phyloP scores from a whole-genome alignment of 768 basidiomycete genomes.

The Cytidiella melzeri region DNA sequence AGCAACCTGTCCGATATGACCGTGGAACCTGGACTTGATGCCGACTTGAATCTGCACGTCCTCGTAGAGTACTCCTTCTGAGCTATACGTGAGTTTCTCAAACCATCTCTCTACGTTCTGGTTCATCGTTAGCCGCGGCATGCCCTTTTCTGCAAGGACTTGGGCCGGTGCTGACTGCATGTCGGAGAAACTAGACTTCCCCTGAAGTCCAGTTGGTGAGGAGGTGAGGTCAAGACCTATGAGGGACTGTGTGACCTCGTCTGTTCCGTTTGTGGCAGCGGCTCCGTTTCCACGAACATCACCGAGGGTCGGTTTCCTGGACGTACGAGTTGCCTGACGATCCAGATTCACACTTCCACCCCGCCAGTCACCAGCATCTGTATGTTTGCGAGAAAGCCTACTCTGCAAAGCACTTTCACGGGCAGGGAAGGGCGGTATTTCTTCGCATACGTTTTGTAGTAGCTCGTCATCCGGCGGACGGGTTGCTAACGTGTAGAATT shows the following conservation, averaged over 20 bases:
- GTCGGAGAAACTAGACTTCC: constrained; percentile 10
- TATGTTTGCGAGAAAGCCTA: constrained; percentile 82
- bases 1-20: constrained; percentile 88
- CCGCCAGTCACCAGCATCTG: constrained; percentile 94
- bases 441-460: constrained; percentile 91
- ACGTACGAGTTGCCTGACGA: constrained; percentile 47
- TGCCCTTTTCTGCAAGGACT: constrained; percentile 28
- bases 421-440: constrained; percentile 98
- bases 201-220: constrained; percentile 20
- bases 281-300: constrained; percentile 29
- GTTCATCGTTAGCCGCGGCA: constrained; percentile 54
- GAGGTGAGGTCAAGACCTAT: constrained; percentile 64
- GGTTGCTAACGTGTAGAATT: constrained; percentile 85
- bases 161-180: constrained; percentile 13
- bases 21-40: constrained; percentile 94
- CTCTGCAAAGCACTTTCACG: constrained; percentile 86
- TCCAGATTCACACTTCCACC: constrained; percentile 91
- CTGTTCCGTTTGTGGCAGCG: constrained; percentile 26
- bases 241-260: constrained; percentile 67
- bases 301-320: constrained; percentile 27
- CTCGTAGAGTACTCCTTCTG: constrained; percentile 92
- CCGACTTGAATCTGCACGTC: constrained; percentile 95
- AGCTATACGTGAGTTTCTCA: constrained; percentile 68
- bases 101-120: constrained; percentile 87
- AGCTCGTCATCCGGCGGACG: constrained; percentile 88